Evolutionary conservation across 192 early-diverging fungal species (phyloP).

Genomic region (Radiomyces spectabilis): DNA sequence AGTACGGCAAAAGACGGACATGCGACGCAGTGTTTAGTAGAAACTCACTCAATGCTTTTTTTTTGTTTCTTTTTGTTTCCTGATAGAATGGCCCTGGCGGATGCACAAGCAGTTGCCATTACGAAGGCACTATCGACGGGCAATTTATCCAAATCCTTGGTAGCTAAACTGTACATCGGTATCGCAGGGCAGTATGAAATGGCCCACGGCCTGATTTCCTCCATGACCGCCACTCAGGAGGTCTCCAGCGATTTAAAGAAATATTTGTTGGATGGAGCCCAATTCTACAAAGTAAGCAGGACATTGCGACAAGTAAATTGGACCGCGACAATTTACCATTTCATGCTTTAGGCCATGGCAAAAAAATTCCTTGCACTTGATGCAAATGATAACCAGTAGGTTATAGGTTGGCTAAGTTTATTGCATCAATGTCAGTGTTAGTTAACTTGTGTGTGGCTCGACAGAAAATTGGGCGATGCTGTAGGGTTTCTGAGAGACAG

Average conservation of each 20-base stretch:
- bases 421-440: too few species aligned
- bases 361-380: conserved; percentile 47
- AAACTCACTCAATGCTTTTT: neutral
- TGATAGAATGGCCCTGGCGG: conserved; percentile 42
- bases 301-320: neutral
- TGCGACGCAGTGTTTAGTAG: neutral
- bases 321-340: neutral
- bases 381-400: conserved; percentile 51
- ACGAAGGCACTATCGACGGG: conserved; percentile 38
- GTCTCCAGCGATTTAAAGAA: conserved; percentile 44
- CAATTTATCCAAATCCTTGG: conserved; percentile 40
- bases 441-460: neutral
- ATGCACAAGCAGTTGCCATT: conserved; percentile 47
- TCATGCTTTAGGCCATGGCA: conserved; percentile 33
- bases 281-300: conserved; percentile 33
- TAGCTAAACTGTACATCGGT: conserved; percentile 48
- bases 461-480: conserved; percentile 46
- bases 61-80: neutral
- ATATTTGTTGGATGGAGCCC: conserved; percentile 40
- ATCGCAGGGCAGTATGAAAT: conserved; percentile 50
- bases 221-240: conserved; percentile 40
- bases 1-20: conserved; percentile 17
- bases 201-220: conserved; percentile 46
- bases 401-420: neutral
- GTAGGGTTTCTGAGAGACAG: conserved; percentile 45